A percentile compares a stretch with the other conserved stretches of the same genome.
These are phyloP conservation scores for Teunomyces kruisii DNA, from an alignment of 805 yeast genomes.

Conservation along the genomic window DNA sequence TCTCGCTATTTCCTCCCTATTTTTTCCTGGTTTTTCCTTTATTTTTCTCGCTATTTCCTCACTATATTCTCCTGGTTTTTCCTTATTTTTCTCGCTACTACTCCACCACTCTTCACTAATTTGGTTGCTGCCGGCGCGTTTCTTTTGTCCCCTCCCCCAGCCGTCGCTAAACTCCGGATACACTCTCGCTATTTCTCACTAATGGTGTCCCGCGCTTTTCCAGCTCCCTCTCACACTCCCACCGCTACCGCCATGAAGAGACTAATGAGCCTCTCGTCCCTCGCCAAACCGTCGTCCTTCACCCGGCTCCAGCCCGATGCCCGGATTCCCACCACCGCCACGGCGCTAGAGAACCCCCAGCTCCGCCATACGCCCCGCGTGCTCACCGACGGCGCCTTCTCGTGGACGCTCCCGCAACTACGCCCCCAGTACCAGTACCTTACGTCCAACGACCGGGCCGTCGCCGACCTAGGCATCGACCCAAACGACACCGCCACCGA, in stretches of 20 bases:
- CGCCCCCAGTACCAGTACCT: slow-evolving; percentile 55
- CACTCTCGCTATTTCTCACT: too few species aligned
- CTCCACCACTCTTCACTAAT: too few species aligned
- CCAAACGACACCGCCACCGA: slow-evolving; percentile 38
- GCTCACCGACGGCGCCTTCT: slow-evolving; percentile 59
- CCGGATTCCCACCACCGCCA: slow-evolving; percentile 21
- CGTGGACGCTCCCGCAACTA: slow-evolving; percentile 69
- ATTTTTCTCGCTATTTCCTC: neutral
- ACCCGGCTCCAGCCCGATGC: slow-evolving; percentile 31
- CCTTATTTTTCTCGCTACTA: too few species aligned
- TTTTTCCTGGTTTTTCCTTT: too few species aligned
- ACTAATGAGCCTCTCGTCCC: slow-evolving; percentile 21
- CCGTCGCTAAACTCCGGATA: too few species aligned
- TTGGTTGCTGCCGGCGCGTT: too few species aligned
- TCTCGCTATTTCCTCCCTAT: neutral
- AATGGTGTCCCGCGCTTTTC: too few species aligned
- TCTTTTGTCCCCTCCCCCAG: too few species aligned
- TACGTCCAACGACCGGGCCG: slow-evolving; percentile 58
- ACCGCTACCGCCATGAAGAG: neutral
- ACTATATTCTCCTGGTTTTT: too few species aligned
- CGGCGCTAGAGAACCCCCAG: slow-evolving; percentile 30
- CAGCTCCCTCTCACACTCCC: neutral
- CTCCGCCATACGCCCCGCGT: slow-evolving; percentile 38
- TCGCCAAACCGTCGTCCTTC: slow-evolving; percentile 33
- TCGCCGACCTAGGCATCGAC: slow-evolving; percentile 59